Conservation (phyloP, 768 basidiomycete genomes). For the Termitomyces sp. region DNA sequence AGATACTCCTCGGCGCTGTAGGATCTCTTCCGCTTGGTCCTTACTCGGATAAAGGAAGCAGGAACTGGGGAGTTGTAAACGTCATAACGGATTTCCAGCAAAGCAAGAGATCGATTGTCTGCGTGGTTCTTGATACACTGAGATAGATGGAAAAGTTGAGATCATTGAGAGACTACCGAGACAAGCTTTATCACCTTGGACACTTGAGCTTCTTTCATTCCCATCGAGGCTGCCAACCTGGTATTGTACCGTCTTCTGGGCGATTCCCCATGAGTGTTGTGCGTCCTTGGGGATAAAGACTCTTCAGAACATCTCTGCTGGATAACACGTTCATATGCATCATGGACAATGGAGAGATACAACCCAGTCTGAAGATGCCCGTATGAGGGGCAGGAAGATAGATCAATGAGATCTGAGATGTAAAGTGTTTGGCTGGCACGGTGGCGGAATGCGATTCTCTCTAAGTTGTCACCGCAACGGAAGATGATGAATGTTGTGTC, state of each 20-base stretch:
- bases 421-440: slow-evolving; percentile 15
- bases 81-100: slow-evolving; percentile 8
- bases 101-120: background rate
- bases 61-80: slow-evolving; percentile 10
- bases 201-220: background rate
- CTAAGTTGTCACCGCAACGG: slow-evolving; percentile 11
- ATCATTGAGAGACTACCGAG: background rate
- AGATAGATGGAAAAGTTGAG: background rate
- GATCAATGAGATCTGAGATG: slow-evolving; percentile 14
- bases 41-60: slow-evolving; percentile 6
- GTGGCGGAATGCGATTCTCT: slow-evolving; percentile 14
- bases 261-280: background rate
- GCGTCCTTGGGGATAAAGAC: background rate
- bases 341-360: slow-evolving; percentile 13
- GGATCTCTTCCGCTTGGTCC: background rate
- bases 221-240: background rate
- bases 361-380: slow-evolving; percentile 13
- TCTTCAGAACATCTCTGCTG: background rate
- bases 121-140: slow-evolving; percentile 5
- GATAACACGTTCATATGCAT: slow-evolving; percentile 9
- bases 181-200: slow-evolving; percentile 1
- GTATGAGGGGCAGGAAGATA: slow-evolving; percentile 6
- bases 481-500: slow-evolving; percentile 16
- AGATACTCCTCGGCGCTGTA: slow-evolving; percentile 8
- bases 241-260: slow-evolving; percentile 5